A percentile compares a stretch with the other conserved stretches of the same genome.
These are phyloP conservation scores for Calycina herbarum DNA, from an alignment of 2,329 filamentous ascomycete species.

Conservation along the genomic window DNA sequence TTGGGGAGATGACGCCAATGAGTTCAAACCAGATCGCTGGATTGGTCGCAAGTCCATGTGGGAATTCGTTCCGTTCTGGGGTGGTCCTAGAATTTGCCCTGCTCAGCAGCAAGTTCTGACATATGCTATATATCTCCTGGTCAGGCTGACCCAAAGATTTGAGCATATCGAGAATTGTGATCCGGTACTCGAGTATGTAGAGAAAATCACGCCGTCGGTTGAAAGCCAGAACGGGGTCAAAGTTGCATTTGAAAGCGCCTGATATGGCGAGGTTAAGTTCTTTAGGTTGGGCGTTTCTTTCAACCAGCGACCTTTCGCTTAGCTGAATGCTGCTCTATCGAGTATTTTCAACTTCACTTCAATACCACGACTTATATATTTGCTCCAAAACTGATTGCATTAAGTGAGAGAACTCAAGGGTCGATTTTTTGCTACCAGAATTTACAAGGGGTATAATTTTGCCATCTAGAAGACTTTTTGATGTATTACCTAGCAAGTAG, in stretches of 20 bases:
- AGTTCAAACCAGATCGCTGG: constrained; percentile 77
- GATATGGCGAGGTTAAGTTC: neutral
- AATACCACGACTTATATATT: no score
- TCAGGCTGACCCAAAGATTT: constrained; percentile 14
- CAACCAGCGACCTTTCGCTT: no score
- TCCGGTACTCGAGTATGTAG: constrained; percentile 3
- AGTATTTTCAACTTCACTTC: no score
- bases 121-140: constrained; percentile 15
- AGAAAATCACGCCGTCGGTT: neutral
- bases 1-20: constrained; percentile 69
- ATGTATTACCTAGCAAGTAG: no score
- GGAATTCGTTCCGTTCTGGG: constrained; percentile 74
- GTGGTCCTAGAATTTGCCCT: constrained; percentile 61
- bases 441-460: no score
- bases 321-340: no score
- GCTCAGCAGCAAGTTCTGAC: constrained; percentile 19
- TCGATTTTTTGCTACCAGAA: no score
- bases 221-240: constrained; percentile 3
- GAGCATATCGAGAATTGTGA: constrained; percentile 12
- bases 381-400: no score
- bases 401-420: no score
- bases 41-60: constrained; percentile 60
- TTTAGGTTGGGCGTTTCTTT: no score
- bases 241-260: neutral
- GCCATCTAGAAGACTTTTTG: no score